phyloP scores from a whole-genome alignment of 495 filamentous ascomycete genomes.

The Penicillium mononematosum region DNA sequence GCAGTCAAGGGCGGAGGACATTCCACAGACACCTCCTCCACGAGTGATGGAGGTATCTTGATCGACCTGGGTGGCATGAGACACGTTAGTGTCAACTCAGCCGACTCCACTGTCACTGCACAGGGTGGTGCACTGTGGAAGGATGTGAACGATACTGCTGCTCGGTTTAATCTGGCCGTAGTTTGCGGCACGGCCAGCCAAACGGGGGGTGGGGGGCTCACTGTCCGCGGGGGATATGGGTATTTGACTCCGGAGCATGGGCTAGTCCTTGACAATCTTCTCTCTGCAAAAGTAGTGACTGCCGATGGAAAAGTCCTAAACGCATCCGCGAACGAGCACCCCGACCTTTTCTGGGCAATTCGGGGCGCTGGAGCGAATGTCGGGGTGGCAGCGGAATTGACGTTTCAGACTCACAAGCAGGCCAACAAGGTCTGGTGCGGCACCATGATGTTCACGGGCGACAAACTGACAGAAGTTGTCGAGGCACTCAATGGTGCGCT shows the following conservation, averaged over 20 bases:
- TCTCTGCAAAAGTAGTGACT: not conserved
- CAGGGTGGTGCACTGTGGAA: not conserved
- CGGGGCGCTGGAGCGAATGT: not conserved
- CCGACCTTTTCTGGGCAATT: not conserved
- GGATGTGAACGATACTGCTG: not conserved
- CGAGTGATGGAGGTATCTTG: not conserved
- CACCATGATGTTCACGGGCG: no score
- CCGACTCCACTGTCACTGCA: no score
- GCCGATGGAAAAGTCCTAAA: not conserved
- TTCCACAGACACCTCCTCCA: not conserved
- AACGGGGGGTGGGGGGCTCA: not conserved
- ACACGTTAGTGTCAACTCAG: not conserved
- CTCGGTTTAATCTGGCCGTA: not conserved
- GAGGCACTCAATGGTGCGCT: no score
- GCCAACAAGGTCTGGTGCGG: no score
- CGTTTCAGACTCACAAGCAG: no score
- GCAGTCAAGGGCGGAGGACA: not conserved
- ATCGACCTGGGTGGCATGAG: not conserved
- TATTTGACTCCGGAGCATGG: not conserved
- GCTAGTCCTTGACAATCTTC: not conserved
- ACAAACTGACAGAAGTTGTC: no score
- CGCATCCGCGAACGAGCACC: not conserved
- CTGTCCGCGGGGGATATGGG: not conserved
- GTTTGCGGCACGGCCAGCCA: not conserved
- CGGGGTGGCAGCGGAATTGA: not conserved